Conservation (phyloP, 352 stramenopile species). For the Globisporangium canariense region DNA sequence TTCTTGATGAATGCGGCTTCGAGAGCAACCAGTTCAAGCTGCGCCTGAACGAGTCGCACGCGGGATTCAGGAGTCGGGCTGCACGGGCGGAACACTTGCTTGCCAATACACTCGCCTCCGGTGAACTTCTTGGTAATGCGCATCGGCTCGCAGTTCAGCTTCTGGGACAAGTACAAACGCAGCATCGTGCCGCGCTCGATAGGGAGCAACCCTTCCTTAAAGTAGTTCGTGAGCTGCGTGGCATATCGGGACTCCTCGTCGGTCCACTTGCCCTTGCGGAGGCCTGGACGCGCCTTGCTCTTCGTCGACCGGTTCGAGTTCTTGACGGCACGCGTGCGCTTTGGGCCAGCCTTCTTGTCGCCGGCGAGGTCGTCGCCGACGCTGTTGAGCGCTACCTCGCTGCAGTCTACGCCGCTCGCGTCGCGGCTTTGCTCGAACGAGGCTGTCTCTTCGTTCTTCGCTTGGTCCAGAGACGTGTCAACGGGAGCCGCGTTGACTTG, state of each 20-base stretch:
- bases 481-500: constrained; percentile 5
- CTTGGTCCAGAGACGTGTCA: not conserved
- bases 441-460: not conserved
- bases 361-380: constrained; percentile 19
- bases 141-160: constrained; percentile 92
- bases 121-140: constrained; percentile 93
- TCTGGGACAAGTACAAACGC: constrained; percentile 87
- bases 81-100: constrained; percentile 84
- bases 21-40: constrained; percentile 65
- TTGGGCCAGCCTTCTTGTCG: constrained; percentile 47
- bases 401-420: not conserved
- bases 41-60: constrained; percentile 67
- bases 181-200: constrained; percentile 89
- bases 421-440: not conserved
- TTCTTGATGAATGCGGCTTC: constrained; percentile 77
- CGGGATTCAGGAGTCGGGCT: constrained; percentile 60
- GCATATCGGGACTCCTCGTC: constrained; percentile 79
- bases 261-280: constrained; percentile 87
- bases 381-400: not conserved
- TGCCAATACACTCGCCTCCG: constrained; percentile 88
- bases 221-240: constrained; percentile 74
- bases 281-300: constrained; percentile 80
- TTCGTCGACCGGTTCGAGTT: constrained; percentile 69
- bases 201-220: constrained; percentile 79
- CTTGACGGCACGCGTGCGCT: constrained; percentile 54